Evolutionary conservation across 352 stramenopile species (phyloP).

Genomic region (Phytophthora vignae): DNA sequence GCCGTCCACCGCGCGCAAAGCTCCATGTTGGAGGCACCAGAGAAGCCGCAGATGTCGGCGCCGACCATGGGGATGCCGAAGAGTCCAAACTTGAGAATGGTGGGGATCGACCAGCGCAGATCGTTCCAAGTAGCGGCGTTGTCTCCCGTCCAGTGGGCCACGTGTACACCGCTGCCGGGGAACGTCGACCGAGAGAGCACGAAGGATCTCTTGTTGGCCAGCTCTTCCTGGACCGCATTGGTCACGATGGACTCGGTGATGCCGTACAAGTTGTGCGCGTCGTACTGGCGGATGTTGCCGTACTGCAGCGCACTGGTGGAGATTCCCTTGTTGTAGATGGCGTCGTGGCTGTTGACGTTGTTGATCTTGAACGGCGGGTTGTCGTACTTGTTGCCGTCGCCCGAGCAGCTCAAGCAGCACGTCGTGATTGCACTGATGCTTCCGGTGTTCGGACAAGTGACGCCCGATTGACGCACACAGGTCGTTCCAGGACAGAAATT

Average conservation of each 20-base stretch:
- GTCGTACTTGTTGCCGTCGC: slow-evolving; percentile 60
- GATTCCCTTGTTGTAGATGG: slow-evolving; percentile 71
- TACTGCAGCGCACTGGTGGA: slow-evolving; percentile 67
- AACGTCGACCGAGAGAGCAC: slow-evolving; percentile 81
- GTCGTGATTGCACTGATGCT: background rate
- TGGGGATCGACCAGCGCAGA: slow-evolving; percentile 69
- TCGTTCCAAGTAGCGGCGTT: slow-evolving; percentile 85
- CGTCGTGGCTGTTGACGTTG: slow-evolving; percentile 47
- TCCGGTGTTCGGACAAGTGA: background rate
- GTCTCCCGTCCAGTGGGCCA: slow-evolving; percentile 83
- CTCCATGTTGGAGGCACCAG: slow-evolving; percentile 60
- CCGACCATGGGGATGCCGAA: slow-evolving; percentile 88
- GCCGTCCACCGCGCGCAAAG: slow-evolving; percentile 84
- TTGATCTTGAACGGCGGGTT: slow-evolving; percentile 69
- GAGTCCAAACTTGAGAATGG: slow-evolving; percentile 77
- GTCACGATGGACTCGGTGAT: slow-evolving; percentile 79
- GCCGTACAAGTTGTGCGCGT: slow-evolving; percentile 86
- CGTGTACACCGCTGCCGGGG: slow-evolving; percentile 62
- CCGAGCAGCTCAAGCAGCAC: background rate
- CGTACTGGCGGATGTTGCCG: slow-evolving; percentile 67
- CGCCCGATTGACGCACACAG: background rate
- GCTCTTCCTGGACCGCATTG: slow-evolving; percentile 52
- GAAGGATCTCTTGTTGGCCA: slow-evolving; percentile 71
- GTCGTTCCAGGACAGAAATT: slow-evolving; percentile 65
- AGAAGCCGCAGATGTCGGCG: slow-evolving; percentile 83